phyloP scores from a whole-genome alignment of 1,139 yeast genomes.

The Kurtzmaniella natalensis region DNA sequence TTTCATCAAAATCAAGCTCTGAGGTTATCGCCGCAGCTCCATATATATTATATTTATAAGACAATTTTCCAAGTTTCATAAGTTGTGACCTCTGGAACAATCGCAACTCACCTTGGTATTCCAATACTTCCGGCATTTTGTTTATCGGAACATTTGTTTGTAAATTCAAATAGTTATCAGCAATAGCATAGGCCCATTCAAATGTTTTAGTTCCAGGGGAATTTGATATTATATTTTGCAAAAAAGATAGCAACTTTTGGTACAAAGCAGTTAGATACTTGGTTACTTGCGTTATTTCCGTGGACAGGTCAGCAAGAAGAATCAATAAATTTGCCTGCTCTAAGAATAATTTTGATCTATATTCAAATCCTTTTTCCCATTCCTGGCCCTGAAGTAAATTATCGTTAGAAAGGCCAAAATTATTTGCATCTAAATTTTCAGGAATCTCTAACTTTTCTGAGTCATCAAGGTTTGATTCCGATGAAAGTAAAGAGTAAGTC shows the following conservation, averaged over 20 bases:
- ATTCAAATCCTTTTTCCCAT: neutral
- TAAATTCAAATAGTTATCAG: slow-evolving; percentile 27
- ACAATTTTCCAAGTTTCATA: slow-evolving; percentile 27
- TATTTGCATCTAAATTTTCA: slow-evolving; percentile 11
- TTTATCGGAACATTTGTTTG: slow-evolving; percentile 17
- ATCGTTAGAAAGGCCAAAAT: slow-evolving; percentile 15
- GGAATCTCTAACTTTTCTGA: slow-evolving; percentile 16
- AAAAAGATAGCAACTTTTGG: slow-evolving; percentile 30
- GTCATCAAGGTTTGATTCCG: slow-evolving; percentile 17
- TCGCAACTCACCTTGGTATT: slow-evolving; percentile 43
- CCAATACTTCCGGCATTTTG: slow-evolving; percentile 26
- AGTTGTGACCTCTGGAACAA: slow-evolving; percentile 42
- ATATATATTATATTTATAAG: slow-evolving; percentile 30
- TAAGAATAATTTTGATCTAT: slow-evolving; percentile 18
- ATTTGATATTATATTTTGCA: slow-evolving; percentile 32
- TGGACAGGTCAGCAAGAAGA: slow-evolving; percentile 24
- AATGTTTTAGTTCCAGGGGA: slow-evolving; percentile 14
- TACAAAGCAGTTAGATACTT: slow-evolving; percentile 28
- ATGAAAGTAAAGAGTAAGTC: slow-evolving; percentile 37
- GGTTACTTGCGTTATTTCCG: slow-evolving; percentile 29
- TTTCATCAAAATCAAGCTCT: slow-evolving; percentile 11
- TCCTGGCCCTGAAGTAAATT: neutral
- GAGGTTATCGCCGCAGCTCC: slow-evolving; percentile 20
- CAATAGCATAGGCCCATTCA: slow-evolving; percentile 28
- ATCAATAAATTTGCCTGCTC: slow-evolving; percentile 25